Base-by-base conservation (phyloP, 2,329 filamentous ascomycete species). In the Claviceps africana region DNA sequence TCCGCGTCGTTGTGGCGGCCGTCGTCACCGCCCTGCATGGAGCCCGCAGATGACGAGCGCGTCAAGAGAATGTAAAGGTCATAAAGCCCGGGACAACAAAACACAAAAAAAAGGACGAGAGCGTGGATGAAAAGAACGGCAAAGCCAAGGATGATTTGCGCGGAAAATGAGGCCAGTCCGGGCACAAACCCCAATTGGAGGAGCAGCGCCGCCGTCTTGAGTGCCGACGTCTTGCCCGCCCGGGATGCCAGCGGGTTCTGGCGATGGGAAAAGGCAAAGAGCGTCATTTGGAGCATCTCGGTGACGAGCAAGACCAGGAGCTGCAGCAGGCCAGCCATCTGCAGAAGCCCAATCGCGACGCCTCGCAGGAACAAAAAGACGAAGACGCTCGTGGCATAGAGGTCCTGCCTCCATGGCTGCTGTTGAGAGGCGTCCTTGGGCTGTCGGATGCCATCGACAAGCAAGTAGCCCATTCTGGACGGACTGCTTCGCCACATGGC, bases 231-330 rank as follows among this genome's bases (percentile, higher is more conserved):
- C 17, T n/a, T 33, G 40, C 48, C 48, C 6, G 48, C 17, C 28
- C 37, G 42, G 10, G 48, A 45, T n/a, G 19, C 17, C 39, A 50
- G 19, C 4, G 40, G 48, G 15, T 45, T 50, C 53, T 73, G 21
- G 81, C 69, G 15, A 73, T 65, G 6, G 81, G 15, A 50, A 22
- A 30, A 54, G 4, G 31, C 47, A 46, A 44, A 48, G 40, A 50
- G 46, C 6, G 40, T 47, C 39, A 86, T 75, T 48, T 82, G 71
- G 42, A 85, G 54, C 86, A 77, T 11, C 66, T 87, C 83, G 65
- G 81, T 84, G 40, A 84, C 81, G 13, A 81, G 81, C 21, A 87
- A 72, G 22, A 86, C 68, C 42, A 84, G 78, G 48, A 87, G 71
- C 62, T 87, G 83, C 4, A 81, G 82, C 51, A 84, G 81, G 3